phyloP scores from a whole-genome alignment of 345 rosid species.

The Acer campestre region DNA sequence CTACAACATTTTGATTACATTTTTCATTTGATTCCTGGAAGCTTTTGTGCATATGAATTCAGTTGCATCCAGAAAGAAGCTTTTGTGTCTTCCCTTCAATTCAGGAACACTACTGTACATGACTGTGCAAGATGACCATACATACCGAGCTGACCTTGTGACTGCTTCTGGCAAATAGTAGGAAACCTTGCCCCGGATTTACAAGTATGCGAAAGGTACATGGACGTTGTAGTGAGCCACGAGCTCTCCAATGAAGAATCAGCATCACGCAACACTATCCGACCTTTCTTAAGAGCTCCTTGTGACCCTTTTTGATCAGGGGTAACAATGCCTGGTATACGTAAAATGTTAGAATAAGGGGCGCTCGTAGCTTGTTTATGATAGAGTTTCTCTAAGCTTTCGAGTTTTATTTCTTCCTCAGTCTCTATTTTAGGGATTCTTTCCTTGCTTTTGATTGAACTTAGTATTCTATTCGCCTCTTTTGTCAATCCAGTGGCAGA shows the following conservation, averaged over 20 bases:
- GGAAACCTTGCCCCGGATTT: constrained; percentile 54
- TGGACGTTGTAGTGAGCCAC: constrained; percentile 36
- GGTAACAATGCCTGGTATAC: constrained; percentile 32
- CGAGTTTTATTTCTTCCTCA: constrained; percentile 38
- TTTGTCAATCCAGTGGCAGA: constrained; percentile 52
- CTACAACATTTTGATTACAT: constrained; percentile 4
- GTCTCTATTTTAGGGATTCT: constrained; percentile 14
- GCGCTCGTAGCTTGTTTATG: constrained; percentile 37
- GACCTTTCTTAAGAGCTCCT: constrained; percentile 29
- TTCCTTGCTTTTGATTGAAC: constrained; percentile 32
- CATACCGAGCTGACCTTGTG: constrained; percentile 45
- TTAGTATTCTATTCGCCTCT: constrained; percentile 49
- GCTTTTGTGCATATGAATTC: too few species aligned
- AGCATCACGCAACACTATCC: constrained; percentile 30
- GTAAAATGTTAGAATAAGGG: constrained; percentile 30
- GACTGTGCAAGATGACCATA: constrained; percentile 55
- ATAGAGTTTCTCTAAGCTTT: constrained; percentile 46
- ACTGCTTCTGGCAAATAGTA: constrained; percentile 56
- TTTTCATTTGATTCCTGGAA: too few species aligned
- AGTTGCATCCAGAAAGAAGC: not conserved
- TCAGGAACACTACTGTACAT: constrained; percentile 52
- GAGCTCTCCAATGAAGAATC: constrained; percentile 33
- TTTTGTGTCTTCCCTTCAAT: constrained; percentile 23
- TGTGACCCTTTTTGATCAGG: constrained; percentile 29
- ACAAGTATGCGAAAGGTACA: constrained; percentile 40